Evolutionary conservation across 805 yeast species (phyloP).

Genomic region (Monosporozyma servazzii): DNA sequence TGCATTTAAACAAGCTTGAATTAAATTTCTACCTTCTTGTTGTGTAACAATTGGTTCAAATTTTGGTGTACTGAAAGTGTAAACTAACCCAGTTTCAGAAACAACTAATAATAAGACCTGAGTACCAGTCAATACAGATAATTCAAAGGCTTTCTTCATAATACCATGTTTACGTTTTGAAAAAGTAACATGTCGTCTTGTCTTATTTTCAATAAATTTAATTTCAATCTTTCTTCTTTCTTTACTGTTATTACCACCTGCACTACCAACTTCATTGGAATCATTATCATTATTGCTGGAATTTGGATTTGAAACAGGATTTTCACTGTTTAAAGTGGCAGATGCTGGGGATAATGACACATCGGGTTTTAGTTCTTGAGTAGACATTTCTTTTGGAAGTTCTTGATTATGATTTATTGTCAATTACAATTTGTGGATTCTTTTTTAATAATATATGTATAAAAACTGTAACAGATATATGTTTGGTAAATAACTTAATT

Average conservation of each 20-base stretch:
- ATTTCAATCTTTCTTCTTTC: slow-evolving; percentile 90
- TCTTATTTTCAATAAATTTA: slow-evolving; percentile 93
- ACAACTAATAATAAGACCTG: slow-evolving; percentile 92
- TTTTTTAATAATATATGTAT: no score
- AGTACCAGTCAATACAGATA: slow-evolving; percentile 93
- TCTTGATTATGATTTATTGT: background rate
- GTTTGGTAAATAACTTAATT: background rate
- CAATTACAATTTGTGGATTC: background rate
- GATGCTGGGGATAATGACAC: slow-evolving; percentile 2
- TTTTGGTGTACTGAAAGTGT: slow-evolving; percentile 98
- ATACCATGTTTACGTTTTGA: slow-evolving; percentile 98
- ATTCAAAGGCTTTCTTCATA: slow-evolving; percentile 98
- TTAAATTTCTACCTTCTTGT: slow-evolving; percentile 92
- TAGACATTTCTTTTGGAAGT: background rate
- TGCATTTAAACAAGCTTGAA: slow-evolving; percentile 94
- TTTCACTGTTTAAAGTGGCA: background rate
- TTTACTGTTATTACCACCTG: slow-evolving; percentile 19
- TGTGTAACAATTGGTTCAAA: slow-evolving; percentile 95
- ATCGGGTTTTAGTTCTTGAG: slow-evolving; percentile 1
- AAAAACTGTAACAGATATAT: background rate
- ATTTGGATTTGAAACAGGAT: background rate
- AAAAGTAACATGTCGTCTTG: slow-evolving; percentile 95
- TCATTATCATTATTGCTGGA: background rate
- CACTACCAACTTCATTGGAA: background rate
- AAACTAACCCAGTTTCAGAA: slow-evolving; percentile 96